Base-by-base conservation (phyloP, 1,284 basidiomycete genomes). In the Rhodotorula sp. region DNA sequence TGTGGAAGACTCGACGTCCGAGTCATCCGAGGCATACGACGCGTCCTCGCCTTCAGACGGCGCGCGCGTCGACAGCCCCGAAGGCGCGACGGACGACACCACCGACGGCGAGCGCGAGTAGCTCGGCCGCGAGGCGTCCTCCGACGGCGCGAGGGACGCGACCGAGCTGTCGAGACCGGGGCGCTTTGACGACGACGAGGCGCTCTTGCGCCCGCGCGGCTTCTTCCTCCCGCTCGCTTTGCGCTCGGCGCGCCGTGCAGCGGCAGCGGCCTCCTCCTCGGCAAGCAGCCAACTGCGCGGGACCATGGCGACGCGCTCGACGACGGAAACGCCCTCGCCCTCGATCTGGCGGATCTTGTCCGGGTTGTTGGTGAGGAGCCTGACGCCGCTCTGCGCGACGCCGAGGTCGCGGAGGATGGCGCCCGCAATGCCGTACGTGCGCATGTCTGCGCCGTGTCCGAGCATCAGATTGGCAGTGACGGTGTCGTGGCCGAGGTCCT, bases 401-500 rank as follows among this genome's bases (percentile, higher is more conserved):
- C 91, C 91, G 12, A 99, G 84, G 82, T 99, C 96, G 17, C 88
- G 86, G 76, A 99, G 81, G 75, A 99, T 98, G 51, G 91, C 94
- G 13, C 86, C 90, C 0, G 96, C 95, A 68, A 99, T 86, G 76
- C 91, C 92, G 83, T 99, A 99, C 58, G 89, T 90, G 48, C 97
- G 87, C 82, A 97, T 92, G 82, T 99, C 97, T 9, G 97, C 95
- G 69, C 89, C 86, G 81, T 97, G 92, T 3, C 97, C 97, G 36
- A 99, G 88, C 85, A 98, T 87, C 56, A 99, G 84, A 82, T 99
- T 99, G 56, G 97, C 97, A 15, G 91, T 90, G 76, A 99, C 97
- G 6, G 97, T 99, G 83, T 99, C 97, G 80, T 98, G 93, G 0
- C 97, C 97, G 67, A 99, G 85, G 81, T 99, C 97, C 81, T 99